These are phyloP conservation scores for Trichosporon sp. DNA, from an alignment of 1,284 basidiomycete genomes.

Conservation along the genomic window DNA sequence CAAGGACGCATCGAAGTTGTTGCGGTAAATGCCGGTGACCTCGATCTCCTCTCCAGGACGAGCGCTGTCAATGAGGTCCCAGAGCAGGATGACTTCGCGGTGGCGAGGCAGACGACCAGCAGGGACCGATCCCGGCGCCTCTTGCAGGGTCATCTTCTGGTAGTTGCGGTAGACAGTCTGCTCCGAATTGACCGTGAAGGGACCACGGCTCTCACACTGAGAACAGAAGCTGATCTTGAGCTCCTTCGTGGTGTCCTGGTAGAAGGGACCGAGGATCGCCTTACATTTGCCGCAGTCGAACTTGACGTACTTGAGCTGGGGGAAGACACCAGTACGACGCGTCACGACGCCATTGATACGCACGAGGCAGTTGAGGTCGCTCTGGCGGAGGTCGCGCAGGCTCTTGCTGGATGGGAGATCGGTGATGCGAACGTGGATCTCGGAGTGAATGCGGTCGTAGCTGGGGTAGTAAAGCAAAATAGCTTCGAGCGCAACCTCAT, in stretches of 20 bases:
- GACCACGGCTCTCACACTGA: constrained; percentile 88
- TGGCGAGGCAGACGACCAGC: constrained; percentile 94
- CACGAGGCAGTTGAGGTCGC: constrained; percentile 90
- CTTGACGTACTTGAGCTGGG: constrained; percentile 98
- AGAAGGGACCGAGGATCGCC: constrained; percentile 89
- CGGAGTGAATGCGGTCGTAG: constrained; percentile 95
- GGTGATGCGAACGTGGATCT: constrained; percentile 95
- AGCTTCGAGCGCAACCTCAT: constrained; percentile 88
- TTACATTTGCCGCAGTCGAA: constrained; percentile 95
- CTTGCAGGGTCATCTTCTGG: constrained; percentile 97
- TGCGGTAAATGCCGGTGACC: constrained; percentile 94
- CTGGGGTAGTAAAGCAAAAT: constrained; percentile 93
- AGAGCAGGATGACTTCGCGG: constrained; percentile 91
- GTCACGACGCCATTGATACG: constrained; percentile 97
- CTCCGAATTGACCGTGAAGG: constrained; percentile 94
- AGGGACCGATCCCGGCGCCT: constrained; percentile 96
- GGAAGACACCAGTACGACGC: constrained; percentile 90
- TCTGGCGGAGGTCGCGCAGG: constrained; percentile 86
- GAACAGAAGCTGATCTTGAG: constrained; percentile 91
- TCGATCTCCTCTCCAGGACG: constrained; percentile 99
- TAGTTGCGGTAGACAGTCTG: constrained; percentile 98
- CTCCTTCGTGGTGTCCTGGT: constrained; percentile 92
- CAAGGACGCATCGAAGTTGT: constrained; percentile 96
- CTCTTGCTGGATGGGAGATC: constrained; percentile 86
- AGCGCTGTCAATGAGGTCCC: constrained; percentile 96